Conservation (phyloP, 2,329 filamentous ascomycete species). For the Ascocoryne sarcoides region DNA sequence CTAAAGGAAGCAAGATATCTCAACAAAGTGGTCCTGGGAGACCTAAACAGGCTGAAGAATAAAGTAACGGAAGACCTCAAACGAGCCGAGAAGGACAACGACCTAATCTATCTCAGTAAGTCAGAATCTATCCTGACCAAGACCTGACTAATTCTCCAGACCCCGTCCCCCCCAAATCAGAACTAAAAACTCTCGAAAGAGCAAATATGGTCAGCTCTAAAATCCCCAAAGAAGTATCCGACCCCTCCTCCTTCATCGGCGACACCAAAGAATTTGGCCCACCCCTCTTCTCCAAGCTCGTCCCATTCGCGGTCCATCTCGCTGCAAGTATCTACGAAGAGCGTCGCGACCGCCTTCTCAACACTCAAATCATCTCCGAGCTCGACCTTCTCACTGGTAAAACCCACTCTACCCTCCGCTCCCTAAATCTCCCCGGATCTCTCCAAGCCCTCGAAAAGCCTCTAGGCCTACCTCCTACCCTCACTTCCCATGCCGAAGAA, state of each 20-base stretch:
- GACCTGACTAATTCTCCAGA: constrained; percentile 36
- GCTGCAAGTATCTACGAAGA: constrained; percentile 95
- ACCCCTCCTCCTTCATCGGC: constrained; percentile 72
- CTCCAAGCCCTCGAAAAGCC: constrained; percentile 93
- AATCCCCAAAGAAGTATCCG: constrained; percentile 71
- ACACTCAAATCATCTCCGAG: constrained; percentile 76
- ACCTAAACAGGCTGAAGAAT: constrained; percentile 74
- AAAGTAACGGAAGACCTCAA: constrained; percentile 82
- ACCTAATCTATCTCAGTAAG: constrained; percentile 80
- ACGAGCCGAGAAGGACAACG: constrained; percentile 90
- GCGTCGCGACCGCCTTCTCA: constrained; percentile 80
- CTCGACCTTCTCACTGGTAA: constrained; percentile 73
- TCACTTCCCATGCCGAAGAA: constrained; percentile 88
- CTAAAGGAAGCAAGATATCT: constrained; percentile 77
- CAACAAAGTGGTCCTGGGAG: constrained; percentile 70
- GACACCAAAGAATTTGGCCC: constrained; percentile 73
- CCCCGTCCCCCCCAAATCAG: constrained; percentile 77
- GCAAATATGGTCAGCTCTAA: constrained; percentile 80
- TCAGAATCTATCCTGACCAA: constrained; percentile 4
- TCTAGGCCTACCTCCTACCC: constrained; percentile 72
- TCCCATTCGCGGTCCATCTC: constrained; percentile 91
- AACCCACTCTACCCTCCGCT: constrained; percentile 70
- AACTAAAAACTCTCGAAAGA: constrained; percentile 75
- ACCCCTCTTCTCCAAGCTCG: constrained; percentile 80
- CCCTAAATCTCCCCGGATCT: constrained; percentile 81